Percentiles rank a stretch among this genome's conserved stretches.
Evolutionary conservation across 2,329 filamentous ascomycete species (phyloP).

Genomic region (Aphanocladium album): DNA sequence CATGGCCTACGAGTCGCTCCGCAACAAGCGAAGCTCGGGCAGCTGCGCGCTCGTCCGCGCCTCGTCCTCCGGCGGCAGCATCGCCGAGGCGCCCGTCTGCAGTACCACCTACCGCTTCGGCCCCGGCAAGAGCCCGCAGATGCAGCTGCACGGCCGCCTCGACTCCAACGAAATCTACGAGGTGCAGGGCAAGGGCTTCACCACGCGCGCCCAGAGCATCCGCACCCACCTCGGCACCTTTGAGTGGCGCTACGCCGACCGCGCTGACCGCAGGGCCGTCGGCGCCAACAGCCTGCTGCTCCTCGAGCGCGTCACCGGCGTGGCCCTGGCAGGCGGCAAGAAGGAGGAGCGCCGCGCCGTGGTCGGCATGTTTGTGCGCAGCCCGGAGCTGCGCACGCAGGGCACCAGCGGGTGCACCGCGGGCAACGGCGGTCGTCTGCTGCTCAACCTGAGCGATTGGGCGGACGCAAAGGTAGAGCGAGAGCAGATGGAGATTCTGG

Average conservation of each 20-base stretch:
- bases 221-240: conserved; percentile 45
- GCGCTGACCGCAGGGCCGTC: conserved; percentile 39
- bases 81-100: conserved; percentile 33
- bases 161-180: conserved; percentile 22
- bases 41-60: conserved; percentile 43
- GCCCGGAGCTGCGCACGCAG: conserved; percentile 31
- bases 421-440: conserved; percentile 47
- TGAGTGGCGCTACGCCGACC: conserved; percentile 51
- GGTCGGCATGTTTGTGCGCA: conserved; percentile 42
- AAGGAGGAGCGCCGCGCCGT: conserved; percentile 25
- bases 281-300: conserved; percentile 42
- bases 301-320: conserved; percentile 41
- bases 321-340: conserved; percentile 23
- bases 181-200: conserved; percentile 31
- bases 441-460: conserved; percentile 37
- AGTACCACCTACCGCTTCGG: conserved; percentile 54
- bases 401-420: conserved; percentile 35
- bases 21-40: conserved; percentile 41
- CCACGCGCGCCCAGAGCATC: conserved; percentile 43
- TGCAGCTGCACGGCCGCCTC: conserved; percentile 26
- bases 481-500: conserved; percentile 42
- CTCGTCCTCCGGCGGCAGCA: conserved; percentile 30
- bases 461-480: conserved; percentile 27
- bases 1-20: conserved; percentile 47
- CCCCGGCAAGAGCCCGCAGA: conserved; percentile 44